Conservation (phyloP, 139 green algal genomes). For the Chlamydomonas sp. region DNA sequence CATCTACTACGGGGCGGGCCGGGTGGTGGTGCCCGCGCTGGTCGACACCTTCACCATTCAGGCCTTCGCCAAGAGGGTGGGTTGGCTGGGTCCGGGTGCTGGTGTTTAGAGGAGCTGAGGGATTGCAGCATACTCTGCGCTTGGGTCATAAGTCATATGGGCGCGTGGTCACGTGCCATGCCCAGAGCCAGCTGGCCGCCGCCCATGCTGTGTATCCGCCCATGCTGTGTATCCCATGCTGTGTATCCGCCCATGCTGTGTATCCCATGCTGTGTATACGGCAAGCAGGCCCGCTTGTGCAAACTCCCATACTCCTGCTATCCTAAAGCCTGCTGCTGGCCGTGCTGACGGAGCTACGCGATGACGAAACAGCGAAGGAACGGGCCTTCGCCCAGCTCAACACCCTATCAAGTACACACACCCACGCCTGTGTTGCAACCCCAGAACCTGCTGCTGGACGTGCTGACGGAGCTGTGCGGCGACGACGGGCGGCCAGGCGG, state of each 20-base stretch:
- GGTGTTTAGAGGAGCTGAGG: not conserved
- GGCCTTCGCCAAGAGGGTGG: conserved; percentile 75
- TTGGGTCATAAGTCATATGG: no score
- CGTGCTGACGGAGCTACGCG: conserved; percentile 75
- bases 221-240: no score
- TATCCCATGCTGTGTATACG: no score
- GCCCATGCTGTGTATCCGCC: no score
- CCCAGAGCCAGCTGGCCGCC: no score
- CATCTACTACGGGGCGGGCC: conserved; percentile 81
- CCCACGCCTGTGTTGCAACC: not conserved
- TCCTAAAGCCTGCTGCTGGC: conserved; percentile 68
- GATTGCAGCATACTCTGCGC: not conserved
- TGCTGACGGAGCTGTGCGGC: conserved; percentile 77
- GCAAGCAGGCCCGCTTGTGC: no score
- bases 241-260: no score
- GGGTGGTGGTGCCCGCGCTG: conserved; percentile 83
- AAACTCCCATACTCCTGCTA: not conserved
- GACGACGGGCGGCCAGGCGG: conserved; percentile 65
- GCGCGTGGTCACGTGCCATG: no score
- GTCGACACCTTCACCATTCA: conserved; percentile 82
- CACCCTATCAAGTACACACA: not conserved
- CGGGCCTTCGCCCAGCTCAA: not conserved
- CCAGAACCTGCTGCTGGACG: conserved; percentile 69
- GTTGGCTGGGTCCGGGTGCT: not conserved
- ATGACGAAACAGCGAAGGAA: conserved; percentile 47